Evolutionary conservation across 805 yeast genomes (phyloP), one percentile per base, ranked within the genome.

Genomic region (Starmerella bacillaris): DNA sequence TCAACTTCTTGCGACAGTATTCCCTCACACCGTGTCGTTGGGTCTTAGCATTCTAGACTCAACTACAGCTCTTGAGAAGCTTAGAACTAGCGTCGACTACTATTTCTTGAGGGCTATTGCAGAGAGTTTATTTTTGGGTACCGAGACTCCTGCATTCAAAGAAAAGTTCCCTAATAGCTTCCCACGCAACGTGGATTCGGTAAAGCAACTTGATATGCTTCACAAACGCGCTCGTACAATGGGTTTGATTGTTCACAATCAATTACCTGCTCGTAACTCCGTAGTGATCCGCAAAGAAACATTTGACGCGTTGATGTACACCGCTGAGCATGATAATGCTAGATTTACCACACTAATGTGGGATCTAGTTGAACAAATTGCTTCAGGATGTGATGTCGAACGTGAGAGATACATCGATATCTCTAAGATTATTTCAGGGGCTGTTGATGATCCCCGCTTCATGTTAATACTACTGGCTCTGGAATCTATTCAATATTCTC

Each of bases 61-160:
- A 7, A 34, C 30, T 8, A 35, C 37, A 4, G 34, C 39, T 11
- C 43, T 53, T 15, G 59, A 55, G 37, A 55, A 54, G 38, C 47
- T 55, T 31, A 46, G 54, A n/a, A 47, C 51, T 11, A 44, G 54
- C 11, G 49, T 46, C 20, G 53, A 54, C 37, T 55, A 53, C 43
- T 41, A 43, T 27, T 42, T 53, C 24, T 37, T 55, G 26, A 39
- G 57, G 4, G 44, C 37, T 15, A 27, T 46, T 15, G 37, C 39
- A 12, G 50, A 43, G 29, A 32, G 42, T 8, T 24, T 41, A 11
- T 18, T 37, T n/a, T 27, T 29, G 21, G 32, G 32, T 6, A 18
- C 32, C 14, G 32, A 29, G 14, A 7, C 32, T 19, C 21, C 22
- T 29, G 32, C n/a, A 9, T 29, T 29, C 32, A 29, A 18, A 14